Base-by-base conservation (phyloP, 441 rosid species). In the Monsonia emarginata region DNA sequence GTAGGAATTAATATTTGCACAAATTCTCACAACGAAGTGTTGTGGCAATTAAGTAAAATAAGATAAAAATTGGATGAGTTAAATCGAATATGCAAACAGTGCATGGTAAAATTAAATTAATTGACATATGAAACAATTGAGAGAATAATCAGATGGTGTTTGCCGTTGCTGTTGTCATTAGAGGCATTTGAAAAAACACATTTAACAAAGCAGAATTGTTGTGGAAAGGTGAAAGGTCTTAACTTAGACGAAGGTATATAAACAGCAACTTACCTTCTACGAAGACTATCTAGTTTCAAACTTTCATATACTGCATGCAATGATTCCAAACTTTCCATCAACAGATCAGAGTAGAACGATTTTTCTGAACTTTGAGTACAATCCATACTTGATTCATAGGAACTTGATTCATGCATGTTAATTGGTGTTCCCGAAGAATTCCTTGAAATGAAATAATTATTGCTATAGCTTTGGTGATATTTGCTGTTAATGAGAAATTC, bases 241-340 rank as follows among this genome's bases (percentile, higher is more conserved):
- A 10, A 19, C 30, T 50, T 19, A 56, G n/a, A 48, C 56, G 7
- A 61, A 40, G 28, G 44, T 13, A 26, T 5, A 38, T 36, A 8
- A 54, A 40, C 32, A 64, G 66, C 36, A 66, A 74, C 86, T 80
- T 81, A 95, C 99, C 78, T 76, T 78, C 86, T 87, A n/a, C 98
- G 95, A 73, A 95, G 97, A 77, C 72, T 85, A 82, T 95, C 88
- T 82, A 95, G 76, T 78, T 95, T 95, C 79, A 95, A 80, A 82
- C 85, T 88, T 84, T 95, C 99, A 84, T 91, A 91, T 5, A 91
- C 80, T 16, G 99, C 93, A 81, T 95, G 99, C 72, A 91, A 80
- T 69, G 87, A 82, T 78, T 82, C 91, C 80, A 95, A 84, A 74
- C 75, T 81, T 79, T 80, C 86, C 81, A 61, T 68, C 78, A 91